Evolutionary conservation across 768 basidiomycete species (phyloP).

Genomic region (Rhizopogon roseolus): DNA sequence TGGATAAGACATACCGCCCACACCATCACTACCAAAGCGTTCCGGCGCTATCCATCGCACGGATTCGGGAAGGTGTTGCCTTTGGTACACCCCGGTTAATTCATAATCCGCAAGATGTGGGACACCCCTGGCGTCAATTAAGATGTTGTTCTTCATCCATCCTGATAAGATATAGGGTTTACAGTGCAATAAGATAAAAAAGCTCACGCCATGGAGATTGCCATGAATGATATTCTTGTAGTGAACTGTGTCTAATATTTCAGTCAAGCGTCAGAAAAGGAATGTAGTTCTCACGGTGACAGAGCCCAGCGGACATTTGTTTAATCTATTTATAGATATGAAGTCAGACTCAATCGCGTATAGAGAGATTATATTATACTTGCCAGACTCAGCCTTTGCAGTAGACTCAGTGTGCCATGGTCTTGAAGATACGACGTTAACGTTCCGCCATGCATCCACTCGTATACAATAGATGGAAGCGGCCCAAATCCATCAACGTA

Average conservation of each 20-base stretch:
- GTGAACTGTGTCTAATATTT: constrained; percentile 14
- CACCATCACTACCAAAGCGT: background rate
- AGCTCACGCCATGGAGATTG: constrained; percentile 31
- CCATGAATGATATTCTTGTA: constrained; percentile 23
- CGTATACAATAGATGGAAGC: constrained; percentile 18
- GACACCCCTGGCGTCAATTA: background rate
- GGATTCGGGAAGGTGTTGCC: background rate
- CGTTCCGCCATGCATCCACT: constrained; percentile 20
- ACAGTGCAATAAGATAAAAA: background rate
- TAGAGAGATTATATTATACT: background rate
- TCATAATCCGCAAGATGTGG: constrained; percentile 4
- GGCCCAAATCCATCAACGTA: constrained; percentile 13
- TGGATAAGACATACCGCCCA: background rate
- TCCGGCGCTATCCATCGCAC: constrained; percentile 7
- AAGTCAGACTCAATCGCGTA: background rate
- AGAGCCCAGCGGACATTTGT: constrained; percentile 15
- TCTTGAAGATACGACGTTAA: constrained; percentile 12
- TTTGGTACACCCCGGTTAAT: background rate
- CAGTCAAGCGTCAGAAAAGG: background rate
- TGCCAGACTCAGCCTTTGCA: constrained; percentile 10
- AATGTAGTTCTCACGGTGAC: constrained; percentile 15
- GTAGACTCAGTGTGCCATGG: background rate
- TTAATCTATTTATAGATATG: background rate
- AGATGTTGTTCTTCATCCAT: constrained; percentile 3
- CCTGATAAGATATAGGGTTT: background rate